Evolutionary conservation across 148 eudicot genomes (phyloP).

Genomic region (Persicaria tinctoria): DNA sequence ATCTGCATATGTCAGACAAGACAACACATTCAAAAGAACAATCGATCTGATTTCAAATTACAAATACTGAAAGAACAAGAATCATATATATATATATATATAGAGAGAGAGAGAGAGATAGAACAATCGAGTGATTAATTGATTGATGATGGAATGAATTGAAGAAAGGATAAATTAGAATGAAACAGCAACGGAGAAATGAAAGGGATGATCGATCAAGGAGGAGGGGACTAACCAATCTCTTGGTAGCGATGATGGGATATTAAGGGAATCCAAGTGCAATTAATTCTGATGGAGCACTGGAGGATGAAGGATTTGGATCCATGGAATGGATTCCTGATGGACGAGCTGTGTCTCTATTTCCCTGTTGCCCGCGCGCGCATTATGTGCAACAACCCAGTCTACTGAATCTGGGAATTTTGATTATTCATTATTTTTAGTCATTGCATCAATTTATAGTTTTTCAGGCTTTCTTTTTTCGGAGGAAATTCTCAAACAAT

Average conservation of each 20-base stretch:
- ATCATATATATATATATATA: neutral
- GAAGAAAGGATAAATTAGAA: too few relatives aligned
- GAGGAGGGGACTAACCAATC: too few relatives aligned
- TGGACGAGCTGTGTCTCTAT: neutral
- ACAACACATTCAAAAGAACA: neutral
- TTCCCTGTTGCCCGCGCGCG: conserved; percentile 6
- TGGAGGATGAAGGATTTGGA: neutral
- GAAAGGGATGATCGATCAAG: too few relatives aligned
- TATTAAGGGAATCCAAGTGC: neutral
- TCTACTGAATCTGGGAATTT: neutral
- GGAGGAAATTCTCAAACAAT: neutral
- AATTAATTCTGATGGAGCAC: neutral
- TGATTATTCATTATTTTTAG: neutral
- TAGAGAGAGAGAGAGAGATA: too few relatives aligned
- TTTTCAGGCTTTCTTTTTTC: neutral
- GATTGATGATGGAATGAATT: too few relatives aligned
- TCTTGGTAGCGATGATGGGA: too few relatives aligned
- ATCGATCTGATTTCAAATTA: too few relatives aligned
- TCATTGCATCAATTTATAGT: neutral
- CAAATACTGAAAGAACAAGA: neutral
- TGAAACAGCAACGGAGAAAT: too few relatives aligned
- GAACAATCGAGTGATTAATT: too few relatives aligned
- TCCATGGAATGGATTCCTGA: neutral
- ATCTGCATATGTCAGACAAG: neutral
- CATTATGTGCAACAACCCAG: conserved; percentile 3